A percentile compares a stretch with the other conserved stretches of the same genome.
phyloP scores from a whole-genome alignment of 2,329 filamentous ascomycete genomes.

The Nigrospora sphaerica region DNA sequence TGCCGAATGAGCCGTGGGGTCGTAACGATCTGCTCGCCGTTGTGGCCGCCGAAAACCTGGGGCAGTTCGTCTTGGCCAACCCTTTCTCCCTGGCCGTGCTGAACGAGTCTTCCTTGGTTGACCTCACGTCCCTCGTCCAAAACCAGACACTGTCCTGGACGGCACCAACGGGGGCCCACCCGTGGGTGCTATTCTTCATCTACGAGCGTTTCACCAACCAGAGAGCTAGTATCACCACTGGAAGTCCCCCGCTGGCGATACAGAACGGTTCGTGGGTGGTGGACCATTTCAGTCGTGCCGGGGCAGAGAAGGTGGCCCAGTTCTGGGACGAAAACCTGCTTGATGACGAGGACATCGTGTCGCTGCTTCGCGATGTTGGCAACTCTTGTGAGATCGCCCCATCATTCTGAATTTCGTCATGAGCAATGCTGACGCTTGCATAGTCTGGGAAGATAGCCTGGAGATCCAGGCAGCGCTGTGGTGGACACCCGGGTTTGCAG shows the following conservation, averaged over 20 bases:
- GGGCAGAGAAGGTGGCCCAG: conserved; percentile 13
- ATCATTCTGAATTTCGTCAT: not conserved
- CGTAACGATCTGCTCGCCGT: conserved; percentile 12
- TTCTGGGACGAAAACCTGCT: conserved; percentile 18
- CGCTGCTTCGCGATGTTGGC: conserved; percentile 8
- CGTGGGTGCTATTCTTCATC: conserved; percentile 10
- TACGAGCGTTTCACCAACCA: conserved; percentile 15
- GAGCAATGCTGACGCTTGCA: not conserved
- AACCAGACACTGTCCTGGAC: conserved; percentile 6
- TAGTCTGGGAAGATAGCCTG: conserved; percentile 19
- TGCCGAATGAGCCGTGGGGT: conserved; percentile 12
- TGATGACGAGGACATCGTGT: conserved; percentile 6
- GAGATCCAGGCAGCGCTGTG: conserved; percentile 15
- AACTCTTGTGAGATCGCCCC: conserved; percentile 10
- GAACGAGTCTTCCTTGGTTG: conserved; percentile 5
- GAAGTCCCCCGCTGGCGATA: conserved; percentile 7
- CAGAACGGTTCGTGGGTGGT: conserved; percentile 17
- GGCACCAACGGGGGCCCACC: not conserved
- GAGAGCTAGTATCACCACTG: conserved; percentile 9
- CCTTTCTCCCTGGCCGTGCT: conserved; percentile 2
- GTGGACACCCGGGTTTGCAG: conserved; percentile 13
- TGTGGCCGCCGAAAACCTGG: conserved; percentile 4
- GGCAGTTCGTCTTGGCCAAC: conserved; percentile 1
- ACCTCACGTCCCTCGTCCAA: conserved; percentile 7
- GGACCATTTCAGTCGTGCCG: conserved; percentile 16